Base-by-base conservation (phyloP, 2,329 filamentous ascomycete species). In the Chrysosporium keratinophilum region DNA sequence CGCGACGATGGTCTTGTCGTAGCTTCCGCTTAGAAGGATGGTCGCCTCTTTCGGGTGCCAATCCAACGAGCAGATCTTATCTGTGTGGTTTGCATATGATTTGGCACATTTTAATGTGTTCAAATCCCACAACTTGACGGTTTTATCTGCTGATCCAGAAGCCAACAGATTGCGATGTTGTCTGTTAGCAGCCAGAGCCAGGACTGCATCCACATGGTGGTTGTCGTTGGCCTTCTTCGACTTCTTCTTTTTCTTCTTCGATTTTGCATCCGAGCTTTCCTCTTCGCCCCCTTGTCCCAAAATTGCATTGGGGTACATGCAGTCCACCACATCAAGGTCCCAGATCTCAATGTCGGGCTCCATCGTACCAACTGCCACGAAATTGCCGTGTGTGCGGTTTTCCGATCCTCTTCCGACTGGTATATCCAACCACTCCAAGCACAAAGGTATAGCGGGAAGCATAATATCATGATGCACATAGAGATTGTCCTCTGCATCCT, bases 391-490 rank as follows among this genome's bases (percentile, higher is more conserved):
- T 20, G 80, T 77, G 59, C 86, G 81, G 57, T 80, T 80, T 41
- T 80, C 79, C 4, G 78, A 72, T 10, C 77, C 71, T 67, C 88
- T 88, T 60, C 86, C 84, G 35, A 95, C 88, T n/a, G 88, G 85
- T 54, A 95, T 78, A 67, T 96, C 88, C 43, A 98, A 74, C 93
- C 93, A 98, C 74, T 98, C 93, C 40, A 97, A 80, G 65, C 88
- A 93, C 5, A 98, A 81, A 10, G 93, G 93, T 65, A 98, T 95
- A 20, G 91, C 91, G 33, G 93, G 93, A 54, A 98, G 80, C 91
- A 98, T 97, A 63, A 98, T 95, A 71, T 98, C 93, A 78, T 98
- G 93, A 74, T 98, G 93, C 20, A 98, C 91, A 69, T 98, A 98
- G 57, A 98, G 83, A 68, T 98, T 98, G 72, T 97, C 93, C 43